Evolutionary conservation across 371 early-diverging fungal species (phyloP), one percentile per base, ranked within the genome.

Genomic region (Zancudomyces culisetae): DNA sequence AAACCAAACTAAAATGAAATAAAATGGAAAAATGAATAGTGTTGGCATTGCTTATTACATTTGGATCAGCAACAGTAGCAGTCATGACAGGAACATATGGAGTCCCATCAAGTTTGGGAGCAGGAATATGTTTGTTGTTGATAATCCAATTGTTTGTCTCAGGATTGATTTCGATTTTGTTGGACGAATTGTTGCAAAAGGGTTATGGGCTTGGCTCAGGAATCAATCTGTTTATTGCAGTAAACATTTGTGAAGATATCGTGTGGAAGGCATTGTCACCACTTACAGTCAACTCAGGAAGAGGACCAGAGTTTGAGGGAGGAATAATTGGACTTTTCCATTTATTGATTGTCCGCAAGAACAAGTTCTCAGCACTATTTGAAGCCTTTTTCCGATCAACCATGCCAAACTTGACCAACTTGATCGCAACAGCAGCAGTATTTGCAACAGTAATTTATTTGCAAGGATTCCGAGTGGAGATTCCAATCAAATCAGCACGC

Each of bases 191-290:
- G 58, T 78, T 99, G 55, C 98, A 98, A 73, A 99, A 99, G 78
- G 99, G 99, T n/a, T 99, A 99, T 63, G 99, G 99, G 60, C 76
- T 99, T 52, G 99, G 99, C 27, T 98, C 99, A 28, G 99, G 99
- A 58, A 97, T 99, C 63, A 94, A 95, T 57, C 77, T 99, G 59
- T 99, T 99, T 66, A 97, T 99, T 73, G 99, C 99, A 50, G 90
- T 98, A 59, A 98, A 98, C 73, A 90, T 98, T 59, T 98, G 98
- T 70, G 98, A 99, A 75, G 93, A 78, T 57, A 92, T 99, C 60
- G 80, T 99, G 63, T 99, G 99, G 99, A 90, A 98, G 72, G 89
- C 95, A 15, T 81, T 99, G 61, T 86, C 88, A 55, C 98, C 98
- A 45, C 88, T 87, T 46, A 97, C 96, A 27, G 79, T 85, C 73